Evolutionary conservation across 805 yeast species (phyloP).

Genomic region (Yarrowia hollandica): DNA sequence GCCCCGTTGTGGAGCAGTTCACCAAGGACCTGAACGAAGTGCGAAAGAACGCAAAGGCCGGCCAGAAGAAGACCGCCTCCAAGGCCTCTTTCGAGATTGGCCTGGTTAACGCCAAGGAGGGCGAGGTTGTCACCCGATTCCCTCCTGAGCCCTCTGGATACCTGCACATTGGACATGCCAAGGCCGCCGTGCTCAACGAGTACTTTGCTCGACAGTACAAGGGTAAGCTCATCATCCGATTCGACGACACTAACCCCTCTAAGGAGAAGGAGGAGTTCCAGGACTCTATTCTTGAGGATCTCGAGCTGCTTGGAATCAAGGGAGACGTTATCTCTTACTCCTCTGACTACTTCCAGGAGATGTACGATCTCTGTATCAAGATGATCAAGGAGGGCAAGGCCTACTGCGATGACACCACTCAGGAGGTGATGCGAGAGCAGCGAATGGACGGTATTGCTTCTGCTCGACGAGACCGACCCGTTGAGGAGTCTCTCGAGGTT

Average conservation of each 20-base stretch:
- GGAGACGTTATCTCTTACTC: constrained; percentile 88
- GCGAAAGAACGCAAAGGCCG: constrained; percentile 66
- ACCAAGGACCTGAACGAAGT: constrained; percentile 69
- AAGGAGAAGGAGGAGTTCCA: constrained; percentile 95
- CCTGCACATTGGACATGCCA: constrained; percentile 98
- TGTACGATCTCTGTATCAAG: constrained; percentile 83
- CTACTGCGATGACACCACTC: constrained; percentile 94
- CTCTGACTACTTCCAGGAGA: constrained; percentile 86
- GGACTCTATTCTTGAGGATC: constrained; percentile 90
- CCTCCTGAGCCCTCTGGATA: constrained; percentile 99
- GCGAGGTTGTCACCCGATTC: constrained; percentile 97
- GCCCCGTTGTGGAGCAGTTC: constrained; percentile 65
- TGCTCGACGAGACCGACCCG: constrained; percentile 84
- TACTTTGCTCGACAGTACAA: constrained; percentile 94
- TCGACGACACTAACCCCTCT: constrained; percentile 97
- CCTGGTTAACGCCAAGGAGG: constrained; percentile 85
- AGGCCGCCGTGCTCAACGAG: constrained; percentile 95
- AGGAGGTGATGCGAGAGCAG: constrained; percentile 95
- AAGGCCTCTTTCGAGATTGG: constrained; percentile 95
- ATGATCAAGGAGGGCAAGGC: constrained; percentile 95
- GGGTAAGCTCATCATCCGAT: constrained; percentile 94
- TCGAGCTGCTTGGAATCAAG: constrained; percentile 84
- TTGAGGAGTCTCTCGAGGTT: constrained; percentile 85
- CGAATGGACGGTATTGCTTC: constrained; percentile 97
- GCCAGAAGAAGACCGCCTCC: constrained; percentile 78